Percentiles rank a stretch among this genome's conserved stretches.
These are phyloP conservation scores for Ceratocystis albifundus DNA, from an alignment of 2,329 filamentous ascomycete species.

Conservation along the genomic window DNA sequence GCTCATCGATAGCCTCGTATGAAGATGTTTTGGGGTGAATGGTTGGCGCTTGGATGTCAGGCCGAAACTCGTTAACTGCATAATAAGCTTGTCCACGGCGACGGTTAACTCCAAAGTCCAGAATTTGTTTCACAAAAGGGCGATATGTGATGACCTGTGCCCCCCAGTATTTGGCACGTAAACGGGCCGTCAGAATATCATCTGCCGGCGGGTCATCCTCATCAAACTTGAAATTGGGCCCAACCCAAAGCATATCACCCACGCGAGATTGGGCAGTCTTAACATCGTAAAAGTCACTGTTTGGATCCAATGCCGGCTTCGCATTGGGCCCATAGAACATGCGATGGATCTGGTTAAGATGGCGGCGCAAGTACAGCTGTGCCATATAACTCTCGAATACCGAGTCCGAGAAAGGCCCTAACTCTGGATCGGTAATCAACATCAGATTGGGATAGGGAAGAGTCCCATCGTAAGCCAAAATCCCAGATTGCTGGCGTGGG, in stretches of 20 bases:
- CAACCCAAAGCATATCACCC: conserved; percentile 37
- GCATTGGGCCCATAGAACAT: conserved; percentile 42
- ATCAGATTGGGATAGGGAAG: conserved; percentile 55
- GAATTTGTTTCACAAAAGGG: conserved; percentile 53
- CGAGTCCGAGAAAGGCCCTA: conserved; percentile 34
- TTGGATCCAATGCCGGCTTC: conserved; percentile 21
- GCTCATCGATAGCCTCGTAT: conserved; percentile 34
- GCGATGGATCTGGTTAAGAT: conserved; percentile 52
- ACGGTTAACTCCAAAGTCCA: conserved; percentile 37
- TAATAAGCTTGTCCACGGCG: conserved; percentile 30
- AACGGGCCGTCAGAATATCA: conserved; percentile 69
- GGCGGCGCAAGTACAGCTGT: conserved; percentile 53
- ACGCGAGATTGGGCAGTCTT: conserved; percentile 26
- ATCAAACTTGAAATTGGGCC: conserved; percentile 43
- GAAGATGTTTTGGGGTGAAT: conserved; percentile 31
- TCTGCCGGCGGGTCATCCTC: conserved; percentile 58
- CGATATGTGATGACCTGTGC: conserved; percentile 81
- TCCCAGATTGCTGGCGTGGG: conserved; percentile 47
- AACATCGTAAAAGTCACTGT: conserved; percentile 36
- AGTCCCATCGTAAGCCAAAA: conserved; percentile 49
- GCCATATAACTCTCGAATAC: conserved; percentile 50
- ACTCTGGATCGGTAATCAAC: conserved; percentile 27
- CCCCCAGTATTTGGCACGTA: conserved; percentile 91
- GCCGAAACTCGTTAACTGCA: conserved; percentile 29
- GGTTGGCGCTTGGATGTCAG: conserved; percentile 31